phyloP scores from a whole-genome alignment of 345 rosid genomes.

The Brassica nigra region DNA sequence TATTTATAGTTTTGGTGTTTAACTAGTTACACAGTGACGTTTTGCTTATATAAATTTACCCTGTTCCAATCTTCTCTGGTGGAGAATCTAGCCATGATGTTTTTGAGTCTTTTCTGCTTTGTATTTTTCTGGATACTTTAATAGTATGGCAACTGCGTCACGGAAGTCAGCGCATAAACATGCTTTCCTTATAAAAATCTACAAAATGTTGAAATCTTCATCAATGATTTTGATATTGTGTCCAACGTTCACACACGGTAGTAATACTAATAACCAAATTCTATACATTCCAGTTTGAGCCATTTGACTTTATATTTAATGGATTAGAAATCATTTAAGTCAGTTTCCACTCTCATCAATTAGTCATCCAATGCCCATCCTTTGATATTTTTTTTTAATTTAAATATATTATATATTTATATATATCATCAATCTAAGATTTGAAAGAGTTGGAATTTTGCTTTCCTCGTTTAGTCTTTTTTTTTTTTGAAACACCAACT shows the following conservation, averaged over 20 bases:
- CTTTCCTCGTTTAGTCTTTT: too few relatives aligned
- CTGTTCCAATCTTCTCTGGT: neutral
- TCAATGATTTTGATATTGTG: neutral
- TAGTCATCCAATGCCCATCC: neutral
- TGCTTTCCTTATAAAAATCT: neutral
- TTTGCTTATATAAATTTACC: neutral
- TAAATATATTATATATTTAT: too few relatives aligned
- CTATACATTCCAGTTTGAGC: neutral
- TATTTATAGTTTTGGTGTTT: neutral
- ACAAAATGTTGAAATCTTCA: neutral
- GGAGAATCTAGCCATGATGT: constrained; percentile 15
- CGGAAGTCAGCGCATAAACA: neutral
- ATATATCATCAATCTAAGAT: too few relatives aligned
- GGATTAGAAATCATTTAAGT: neutral
- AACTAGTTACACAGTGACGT: neutral
- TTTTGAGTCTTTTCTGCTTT: constrained; percentile 12
- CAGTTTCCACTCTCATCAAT: neutral
- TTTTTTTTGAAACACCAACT: too few relatives aligned
- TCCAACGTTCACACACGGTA: neutral
- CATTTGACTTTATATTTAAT: neutral
- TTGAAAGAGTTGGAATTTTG: too few relatives aligned
- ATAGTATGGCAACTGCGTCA: neutral
- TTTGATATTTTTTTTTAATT: too few relatives aligned
- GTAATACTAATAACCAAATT: neutral
- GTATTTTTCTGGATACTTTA: neutral